Evolutionary conservation across 2,329 filamentous ascomycete species (phyloP), one percentile per base, ranked within the genome.

Genomic region (Sclerotinia glacialis): DNA sequence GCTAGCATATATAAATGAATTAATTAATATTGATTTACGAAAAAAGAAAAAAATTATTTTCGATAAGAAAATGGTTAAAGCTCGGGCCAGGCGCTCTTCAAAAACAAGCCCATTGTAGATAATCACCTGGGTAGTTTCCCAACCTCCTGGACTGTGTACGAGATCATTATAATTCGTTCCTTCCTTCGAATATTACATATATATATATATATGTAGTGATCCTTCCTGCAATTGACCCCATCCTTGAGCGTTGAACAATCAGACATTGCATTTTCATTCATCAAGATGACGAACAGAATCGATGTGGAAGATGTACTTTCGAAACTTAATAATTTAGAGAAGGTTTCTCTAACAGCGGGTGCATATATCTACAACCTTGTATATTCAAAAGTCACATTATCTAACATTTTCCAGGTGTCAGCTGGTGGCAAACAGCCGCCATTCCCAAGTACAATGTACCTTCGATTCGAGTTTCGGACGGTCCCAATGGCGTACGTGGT

Each of bases 231-330:
- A 5, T 14, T 55, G 18, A 26, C 23, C 5, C 14, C 14, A 56
- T 23, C n/a, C 18, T 42, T 37, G 34, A n/a, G 7, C 21, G 14
- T 40, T 40, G 37, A 23, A 12, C 21, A 8, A 8, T 23, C 42
- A 11, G 31, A 5, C 21, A 31, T 47, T 34, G 5, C 7, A 40
- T 37, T 7, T 61, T 37, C 9, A 61, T 8, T 12, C n/a, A 14
- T 34, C 49, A 60, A 34, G 12, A 65, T 65, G 64, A 65, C 64
- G 18, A 79, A 50, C 55, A 60, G 16, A 65, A 44, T 86, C 50
- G 78, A 86, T 64, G 82, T 86, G 11, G 83, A 85, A 65, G 80
- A 81, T 68, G 76, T 83, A 40, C 78, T 86, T 53, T 81, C 82
- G 72, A 83, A 84, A 78, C 81, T 86, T 66, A 81, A 80, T 14